Base-by-base conservation (phyloP, 345 rosid species). In the Geranium rotundifolium region DNA sequence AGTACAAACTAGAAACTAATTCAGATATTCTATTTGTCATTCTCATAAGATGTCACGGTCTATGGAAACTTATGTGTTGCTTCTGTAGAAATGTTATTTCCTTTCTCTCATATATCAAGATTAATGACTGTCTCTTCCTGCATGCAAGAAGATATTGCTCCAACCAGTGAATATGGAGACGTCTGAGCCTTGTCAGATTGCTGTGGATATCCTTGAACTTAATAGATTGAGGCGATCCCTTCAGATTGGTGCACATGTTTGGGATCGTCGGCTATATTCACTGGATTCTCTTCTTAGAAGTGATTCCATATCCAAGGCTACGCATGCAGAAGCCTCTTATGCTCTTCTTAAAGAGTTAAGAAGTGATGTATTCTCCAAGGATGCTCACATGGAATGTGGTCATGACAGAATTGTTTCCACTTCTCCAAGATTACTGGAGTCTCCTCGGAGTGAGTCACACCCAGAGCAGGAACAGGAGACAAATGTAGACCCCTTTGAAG, bases 201-300 rank as follows among this genome's bases (percentile, higher is more conserved):
- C 75, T 71, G 58, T 86, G 37, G 97, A 95, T 81, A 86, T 90
- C 71, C 74, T 95, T 7, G 95, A 95, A 62, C 80, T 90, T 19
- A 90, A 90, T 73, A 76, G 79, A 4, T 19, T 85, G 71, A 86
- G 90, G 63, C 84, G 78, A 29, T 79, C 88, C 58, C 87, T 95
- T 62, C 69, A 90, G 69, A 78, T 86, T 67, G 82, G 82, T 61
- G 78, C 89, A 19, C 81, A 81, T 73, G 89, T 83, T 69, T 95
- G 97, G 99, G 85, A 84, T 70, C 78, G 73, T 39, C 91, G 77
- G 74, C 89, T 95, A 52, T 75, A 73, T 80, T 78, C 85, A 39
- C 71, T 95, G 67, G 79, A 85, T 68, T 72, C 87, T 58, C 82
- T 80, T 52, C 85, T 90, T 64, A 77, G 75, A 64, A 80, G 81